Evolutionary conservation across 129 eudicot species (phyloP), one percentile per base, ranked within the genome.

Genomic region (Arctium minus): DNA sequence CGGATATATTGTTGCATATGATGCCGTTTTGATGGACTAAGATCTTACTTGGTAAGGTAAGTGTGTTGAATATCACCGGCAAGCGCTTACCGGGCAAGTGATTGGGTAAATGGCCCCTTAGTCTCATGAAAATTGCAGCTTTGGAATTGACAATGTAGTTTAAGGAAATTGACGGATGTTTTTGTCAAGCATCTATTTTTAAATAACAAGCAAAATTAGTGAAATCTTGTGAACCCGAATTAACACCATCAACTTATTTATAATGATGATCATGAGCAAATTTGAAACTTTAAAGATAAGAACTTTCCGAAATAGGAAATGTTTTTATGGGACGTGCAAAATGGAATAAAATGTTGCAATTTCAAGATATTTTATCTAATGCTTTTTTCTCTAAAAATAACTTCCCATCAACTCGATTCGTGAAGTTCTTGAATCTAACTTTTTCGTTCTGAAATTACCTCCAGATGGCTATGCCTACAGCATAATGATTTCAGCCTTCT

Each of bases 391-490:
- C 2, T 8, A 5, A 29, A 29, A 46, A 2, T 18, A 73, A 13
- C 8, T 81, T 56, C 38, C 73, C 6, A 5, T 30, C 0, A 2
- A 69, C 38, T 73, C 7, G 5, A 65, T 70, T 27, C 27, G 32
- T 50, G 70, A 38, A 77, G 62, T 48, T 82, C 4, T 46, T 68
- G 42, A 78, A 76, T 62, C 78, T 83, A 71, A 69, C 76, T 62
- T 69, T 65, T 6, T 74, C 11, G 31, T 64, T 40, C 53, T 32
- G 67, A n/a, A 85, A 80, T 77, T 37, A 67, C 38, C 12, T 75
- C 62, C 87, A 94, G 98, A 92, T 86, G 98, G 98, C 74, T 94
- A 94, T 83, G 81, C 96, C 80, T 88, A 94, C 90, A 94, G 94
- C 80, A 94, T 94, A 70, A 94, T 94, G 97, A 94, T 94, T 76